Evolutionary conservation across 352 stramenopile species (phyloP).

Genomic region (Pythium sukuiense): DNA sequence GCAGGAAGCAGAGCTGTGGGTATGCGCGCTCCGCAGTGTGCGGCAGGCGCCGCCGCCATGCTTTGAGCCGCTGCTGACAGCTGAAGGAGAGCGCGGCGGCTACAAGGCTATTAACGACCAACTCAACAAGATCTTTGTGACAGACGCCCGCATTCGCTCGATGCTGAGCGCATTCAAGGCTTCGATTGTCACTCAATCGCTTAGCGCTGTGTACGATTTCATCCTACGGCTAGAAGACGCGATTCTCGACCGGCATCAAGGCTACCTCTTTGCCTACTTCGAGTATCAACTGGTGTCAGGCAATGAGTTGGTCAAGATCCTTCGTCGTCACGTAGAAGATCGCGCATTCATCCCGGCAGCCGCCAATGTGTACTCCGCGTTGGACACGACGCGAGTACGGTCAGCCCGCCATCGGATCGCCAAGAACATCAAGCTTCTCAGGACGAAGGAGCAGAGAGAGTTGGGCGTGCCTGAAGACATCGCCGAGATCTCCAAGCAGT

Average conservation of each 20-base stretch:
- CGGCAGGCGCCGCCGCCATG: slow-evolving; percentile 42
- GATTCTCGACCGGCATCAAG: slow-evolving; percentile 68
- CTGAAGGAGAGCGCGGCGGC: slow-evolving; percentile 51
- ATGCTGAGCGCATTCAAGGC: slow-evolving; percentile 55
- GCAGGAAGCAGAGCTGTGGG: slow-evolving; percentile 81
- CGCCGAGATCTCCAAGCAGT: slow-evolving; percentile 48
- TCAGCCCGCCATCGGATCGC: slow-evolving; percentile 32
- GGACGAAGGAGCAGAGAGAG: slow-evolving; percentile 47
- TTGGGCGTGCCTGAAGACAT: slow-evolving; percentile 72
- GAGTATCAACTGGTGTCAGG: slow-evolving; percentile 66
- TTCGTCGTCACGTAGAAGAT: slow-evolving; percentile 78
- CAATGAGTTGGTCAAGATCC: slow-evolving; percentile 73
- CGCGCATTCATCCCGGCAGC: slow-evolving; percentile 73
- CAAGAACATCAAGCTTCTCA: slow-evolving; percentile 66
- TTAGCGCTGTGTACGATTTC: slow-evolving; percentile 54
- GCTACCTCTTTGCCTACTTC: slow-evolving; percentile 59
- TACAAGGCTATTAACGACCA: slow-evolving; percentile 54
- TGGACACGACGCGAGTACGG: slow-evolving; percentile 48
- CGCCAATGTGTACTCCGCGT: slow-evolving; percentile 47
- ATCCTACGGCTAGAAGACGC: slow-evolving; percentile 64
- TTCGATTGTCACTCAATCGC: slow-evolving; percentile 44
- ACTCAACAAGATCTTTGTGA: slow-evolving; percentile 85
- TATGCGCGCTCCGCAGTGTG: slow-evolving; percentile 56
- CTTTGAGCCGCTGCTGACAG: slow-evolving; percentile 69
- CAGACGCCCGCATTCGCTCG: slow-evolving; percentile 51